Evolutionary conservation across 2,329 filamentous ascomycete species (phyloP).

Genomic region (Phaeosphaeriaceae sp.): DNA sequence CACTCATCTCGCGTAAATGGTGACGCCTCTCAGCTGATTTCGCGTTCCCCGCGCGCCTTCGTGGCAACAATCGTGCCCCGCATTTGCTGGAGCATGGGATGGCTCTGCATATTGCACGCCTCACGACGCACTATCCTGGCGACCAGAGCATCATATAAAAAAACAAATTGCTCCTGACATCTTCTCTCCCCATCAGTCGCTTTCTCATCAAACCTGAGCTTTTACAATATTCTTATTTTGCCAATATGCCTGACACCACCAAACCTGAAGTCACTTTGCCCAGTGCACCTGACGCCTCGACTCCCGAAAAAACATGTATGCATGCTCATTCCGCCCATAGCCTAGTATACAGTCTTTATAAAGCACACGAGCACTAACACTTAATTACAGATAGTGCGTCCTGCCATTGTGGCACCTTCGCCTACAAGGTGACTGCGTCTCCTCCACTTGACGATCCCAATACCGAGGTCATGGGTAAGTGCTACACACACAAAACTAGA

Average conservation of each 20-base stretch:
- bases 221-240: not conserved
- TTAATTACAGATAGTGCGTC: conserved; percentile 52
- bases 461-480: conserved; percentile 44
- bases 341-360: not conserved
- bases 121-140: not conserved
- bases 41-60: conserved; percentile 7
- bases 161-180: too few species aligned
- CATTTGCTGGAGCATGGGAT: conserved; percentile 3
- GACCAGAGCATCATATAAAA: too few species aligned
- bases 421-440: conserved; percentile 57
- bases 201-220: not conserved
- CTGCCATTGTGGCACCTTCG: conserved; percentile 62
- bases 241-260: conserved; percentile 5
- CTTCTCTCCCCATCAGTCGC: too few species aligned
- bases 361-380: not conserved
- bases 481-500: not conserved
- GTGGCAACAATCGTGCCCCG: conserved; percentile 6
- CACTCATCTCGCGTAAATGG: not conserved
- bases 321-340: not conserved
- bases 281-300: conserved; percentile 7
- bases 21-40: conserved; percentile 15
- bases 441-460: conserved; percentile 54
- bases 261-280: conserved; percentile 2
- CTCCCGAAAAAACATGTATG: conserved; percentile 8
- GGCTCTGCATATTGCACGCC: not conserved